These are phyloP conservation scores for Penicillium brasilianum DNA, from an alignment of 2,329 filamentous ascomycete genomes.

Conservation along the genomic window DNA sequence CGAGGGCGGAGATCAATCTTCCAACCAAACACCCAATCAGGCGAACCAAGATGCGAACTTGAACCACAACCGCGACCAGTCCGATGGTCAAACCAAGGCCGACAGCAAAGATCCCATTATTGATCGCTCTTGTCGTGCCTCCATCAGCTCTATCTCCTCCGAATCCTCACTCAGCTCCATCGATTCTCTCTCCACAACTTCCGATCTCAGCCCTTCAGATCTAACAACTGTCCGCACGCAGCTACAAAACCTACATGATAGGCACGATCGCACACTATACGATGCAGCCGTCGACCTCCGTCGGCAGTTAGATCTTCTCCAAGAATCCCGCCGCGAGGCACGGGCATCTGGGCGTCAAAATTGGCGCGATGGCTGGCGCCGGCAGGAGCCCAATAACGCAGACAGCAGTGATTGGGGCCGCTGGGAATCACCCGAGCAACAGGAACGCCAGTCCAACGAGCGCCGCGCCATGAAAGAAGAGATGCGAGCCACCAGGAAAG, in stretches of 20 bases:
- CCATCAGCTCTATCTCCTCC: slow-evolving; percentile 38
- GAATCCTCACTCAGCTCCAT: slow-evolving; percentile 45
- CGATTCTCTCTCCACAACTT: slow-evolving; percentile 44
- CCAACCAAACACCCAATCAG: slow-evolving; percentile 2
- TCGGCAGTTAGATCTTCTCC: slow-evolving; percentile 39
- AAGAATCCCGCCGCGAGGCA: slow-evolving; percentile 41
- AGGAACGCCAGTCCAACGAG: slow-evolving; percentile 37
- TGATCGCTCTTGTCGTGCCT: slow-evolving; percentile 35
- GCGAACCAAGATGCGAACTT: not conserved
- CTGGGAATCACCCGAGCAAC: slow-evolving; percentile 45
- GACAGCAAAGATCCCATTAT: slow-evolving; percentile 6
- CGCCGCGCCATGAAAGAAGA: slow-evolving; percentile 44
- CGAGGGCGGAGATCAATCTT: not conserved
- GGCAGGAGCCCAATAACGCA: slow-evolving; percentile 13
- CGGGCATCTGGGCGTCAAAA: slow-evolving; percentile 29
- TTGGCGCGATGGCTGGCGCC: slow-evolving; percentile 31
- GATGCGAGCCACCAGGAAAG: slow-evolving; percentile 43
- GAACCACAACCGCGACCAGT: not conserved
- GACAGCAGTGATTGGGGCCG: slow-evolving; percentile 38
- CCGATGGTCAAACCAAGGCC: slow-evolving; percentile 2
- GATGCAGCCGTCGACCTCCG: slow-evolving; percentile 44
- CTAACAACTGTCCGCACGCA: slow-evolving; percentile 44
- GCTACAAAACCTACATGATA: slow-evolving; percentile 39
- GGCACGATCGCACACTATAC: slow-evolving; percentile 45
- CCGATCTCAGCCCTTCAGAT: slow-evolving; percentile 43